Evolutionary conservation across 495 filamentous ascomycete genomes (phyloP).

Genomic region (Aspergillus haitiensis): DNA sequence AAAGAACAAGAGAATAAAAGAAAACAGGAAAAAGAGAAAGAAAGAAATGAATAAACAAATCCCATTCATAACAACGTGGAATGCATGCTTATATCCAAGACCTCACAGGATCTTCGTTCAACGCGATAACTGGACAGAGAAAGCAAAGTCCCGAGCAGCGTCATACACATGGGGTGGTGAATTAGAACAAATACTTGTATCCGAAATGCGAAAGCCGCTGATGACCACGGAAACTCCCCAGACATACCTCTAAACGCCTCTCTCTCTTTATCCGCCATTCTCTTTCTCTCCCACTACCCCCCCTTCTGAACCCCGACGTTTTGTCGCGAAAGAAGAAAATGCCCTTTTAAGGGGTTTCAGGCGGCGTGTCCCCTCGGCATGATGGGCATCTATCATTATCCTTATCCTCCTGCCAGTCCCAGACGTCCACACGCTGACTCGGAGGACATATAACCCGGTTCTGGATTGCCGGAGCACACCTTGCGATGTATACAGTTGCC

Average conservation of each 20-base stretch:
- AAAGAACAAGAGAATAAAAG: slow-evolving; percentile 1
- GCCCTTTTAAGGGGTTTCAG: slow-evolving; percentile 22
- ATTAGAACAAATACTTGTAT: slow-evolving; percentile 20
- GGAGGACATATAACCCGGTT: slow-evolving; percentile 24
- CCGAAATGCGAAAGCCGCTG: slow-evolving; percentile 13
- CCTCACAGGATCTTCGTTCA: slow-evolving; percentile 24
- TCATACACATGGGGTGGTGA: slow-evolving; percentile 28
- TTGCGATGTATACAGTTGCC: slow-evolving; percentile 27
- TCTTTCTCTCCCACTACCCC: not conserved
- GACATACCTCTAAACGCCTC: not conserved
- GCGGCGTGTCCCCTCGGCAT: slow-evolving; percentile 25
- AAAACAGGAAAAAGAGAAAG: not conserved
- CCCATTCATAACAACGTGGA: too few relatives aligned
- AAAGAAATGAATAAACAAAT: not conserved
- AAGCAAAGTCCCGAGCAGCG: slow-evolving; percentile 19
- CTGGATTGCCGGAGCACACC: slow-evolving; percentile 24
- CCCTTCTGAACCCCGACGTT: not conserved
- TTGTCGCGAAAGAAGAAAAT: not conserved
- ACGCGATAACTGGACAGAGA: slow-evolving; percentile 23
- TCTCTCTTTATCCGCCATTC: not conserved
- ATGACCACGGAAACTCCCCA: not conserved
- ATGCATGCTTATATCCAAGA: slow-evolving; percentile 1
- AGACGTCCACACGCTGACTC: slow-evolving; percentile 24
- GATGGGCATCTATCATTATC: slow-evolving; percentile 23
- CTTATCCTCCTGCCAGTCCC: slow-evolving; percentile 29